Evolutionary conservation across 768 basidiomycete species (phyloP).

Genomic region (Cantharellus anzutake): DNA sequence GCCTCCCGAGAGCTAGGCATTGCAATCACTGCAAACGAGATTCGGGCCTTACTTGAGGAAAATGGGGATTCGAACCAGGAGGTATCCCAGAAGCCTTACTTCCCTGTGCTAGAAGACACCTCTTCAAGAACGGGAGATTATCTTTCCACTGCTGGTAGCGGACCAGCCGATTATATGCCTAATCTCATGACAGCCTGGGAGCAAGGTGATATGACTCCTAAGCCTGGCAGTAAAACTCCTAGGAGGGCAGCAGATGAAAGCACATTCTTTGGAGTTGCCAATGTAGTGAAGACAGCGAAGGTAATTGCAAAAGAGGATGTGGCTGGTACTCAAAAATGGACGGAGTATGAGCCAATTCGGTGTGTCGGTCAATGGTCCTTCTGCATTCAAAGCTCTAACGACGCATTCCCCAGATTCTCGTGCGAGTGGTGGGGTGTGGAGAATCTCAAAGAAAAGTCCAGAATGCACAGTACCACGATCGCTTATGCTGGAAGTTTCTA

Average conservation of each 20-base stretch:
- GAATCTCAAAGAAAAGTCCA: conserved; percentile 62
- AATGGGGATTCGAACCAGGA: not conserved
- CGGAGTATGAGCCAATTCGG: conserved; percentile 37
- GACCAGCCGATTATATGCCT: not conserved
- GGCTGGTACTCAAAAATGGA: conserved; percentile 11
- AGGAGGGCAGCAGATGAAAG: conserved; percentile 11
- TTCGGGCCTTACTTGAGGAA: not conserved
- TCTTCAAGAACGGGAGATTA: conserved; percentile 4
- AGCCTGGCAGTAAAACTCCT: not conserved
- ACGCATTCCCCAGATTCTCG: conserved; percentile 23
- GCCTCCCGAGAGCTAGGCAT: not conserved
- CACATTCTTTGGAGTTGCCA: conserved; percentile 17
- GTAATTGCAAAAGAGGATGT: conserved; percentile 2
- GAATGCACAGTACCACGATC: conserved; percentile 67
- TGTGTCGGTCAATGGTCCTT: conserved; percentile 13
- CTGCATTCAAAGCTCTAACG: not conserved
- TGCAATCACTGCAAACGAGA: not conserved
- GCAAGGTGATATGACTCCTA: no score
- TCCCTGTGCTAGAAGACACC: conserved; percentile 6
- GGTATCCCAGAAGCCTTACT: conserved; percentile 20
- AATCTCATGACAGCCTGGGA: no score
- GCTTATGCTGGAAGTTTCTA: conserved; percentile 82
- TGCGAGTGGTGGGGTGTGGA: conserved; percentile 87
- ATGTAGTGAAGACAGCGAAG: conserved; percentile 9
- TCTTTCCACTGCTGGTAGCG: not conserved